Evolutionary conservation across 2,329 filamentous ascomycete species (phyloP).

Genomic region (Herpotrichia juniperi): DNA sequence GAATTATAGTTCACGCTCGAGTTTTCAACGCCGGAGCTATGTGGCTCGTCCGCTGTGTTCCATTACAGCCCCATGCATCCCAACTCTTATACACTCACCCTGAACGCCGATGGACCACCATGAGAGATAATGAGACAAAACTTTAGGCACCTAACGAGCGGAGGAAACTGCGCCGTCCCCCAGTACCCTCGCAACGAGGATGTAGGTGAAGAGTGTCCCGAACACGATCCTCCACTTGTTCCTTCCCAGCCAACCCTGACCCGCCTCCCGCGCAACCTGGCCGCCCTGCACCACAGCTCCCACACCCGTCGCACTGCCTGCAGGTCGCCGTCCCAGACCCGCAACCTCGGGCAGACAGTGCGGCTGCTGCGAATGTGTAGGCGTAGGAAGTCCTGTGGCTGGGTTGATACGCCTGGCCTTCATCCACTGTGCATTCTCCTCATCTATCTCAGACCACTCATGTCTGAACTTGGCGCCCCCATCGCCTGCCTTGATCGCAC

Average conservation of each 20-base stretch:
- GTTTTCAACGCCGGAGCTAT: not conserved
- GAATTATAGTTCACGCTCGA: not conserved
- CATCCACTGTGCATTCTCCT: slow-evolving; percentile 93
- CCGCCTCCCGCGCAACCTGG: slow-evolving; percentile 75
- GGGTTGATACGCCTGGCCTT: slow-evolving; percentile 79
- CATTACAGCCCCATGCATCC: not conserved
- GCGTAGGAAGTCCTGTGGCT: slow-evolving; percentile 72
- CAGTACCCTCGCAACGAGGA: slow-evolving; percentile 77
- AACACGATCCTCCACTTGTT: slow-evolving; percentile 80
- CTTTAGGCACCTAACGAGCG: not conserved
- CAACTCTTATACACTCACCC: not conserved
- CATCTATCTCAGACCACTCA: slow-evolving; percentile 89
- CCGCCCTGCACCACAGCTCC: slow-evolving; percentile 78
- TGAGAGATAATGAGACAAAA: not conserved
- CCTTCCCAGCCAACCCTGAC: slow-evolving; percentile 79
- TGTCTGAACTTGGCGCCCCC: slow-evolving; percentile 86
- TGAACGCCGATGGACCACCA: slow-evolving; percentile 1
- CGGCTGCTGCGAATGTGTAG: slow-evolving; percentile 55
- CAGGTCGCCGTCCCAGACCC: slow-evolving; percentile 68
- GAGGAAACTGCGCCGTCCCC: slow-evolving; percentile 52
- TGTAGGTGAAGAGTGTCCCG: slow-evolving; percentile 78
- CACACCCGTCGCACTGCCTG: slow-evolving; percentile 57
- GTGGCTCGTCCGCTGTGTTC: not conserved
- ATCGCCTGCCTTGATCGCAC: slow-evolving; percentile 83
- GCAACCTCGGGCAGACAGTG: slow-evolving; percentile 68